Evolutionary conservation across 345 rosid species (phyloP).

Genomic region (Arabidopsis arenosa): DNA sequence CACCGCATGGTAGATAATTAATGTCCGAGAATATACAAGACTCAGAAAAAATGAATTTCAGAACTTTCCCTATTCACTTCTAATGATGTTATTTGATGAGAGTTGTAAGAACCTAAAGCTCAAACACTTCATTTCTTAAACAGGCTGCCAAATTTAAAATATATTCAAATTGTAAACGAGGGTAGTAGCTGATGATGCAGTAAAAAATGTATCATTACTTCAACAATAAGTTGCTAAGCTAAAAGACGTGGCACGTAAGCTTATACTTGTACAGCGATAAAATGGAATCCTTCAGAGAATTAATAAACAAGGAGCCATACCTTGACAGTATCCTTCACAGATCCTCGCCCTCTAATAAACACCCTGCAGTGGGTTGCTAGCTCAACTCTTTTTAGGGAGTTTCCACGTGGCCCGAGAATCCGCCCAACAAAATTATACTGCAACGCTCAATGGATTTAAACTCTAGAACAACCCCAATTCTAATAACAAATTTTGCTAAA

Average conservation of each 20-base stretch:
- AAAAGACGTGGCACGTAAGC: neutral
- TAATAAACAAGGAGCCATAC: slow-evolving; percentile 46
- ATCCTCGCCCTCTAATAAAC: slow-evolving; percentile 89
- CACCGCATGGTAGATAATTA: neutral
- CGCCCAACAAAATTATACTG: slow-evolving; percentile 97
- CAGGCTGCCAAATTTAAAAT: neutral
- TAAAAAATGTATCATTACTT: neutral
- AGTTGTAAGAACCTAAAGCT: neutral
- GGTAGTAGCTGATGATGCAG: slow-evolving; percentile 11
- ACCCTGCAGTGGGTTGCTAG: slow-evolving; percentile 83
- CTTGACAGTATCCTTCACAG: slow-evolving; percentile 86
- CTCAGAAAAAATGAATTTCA: neutral
- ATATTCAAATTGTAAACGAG: neutral
- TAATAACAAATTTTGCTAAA: neutral
- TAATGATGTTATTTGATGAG: neutral
- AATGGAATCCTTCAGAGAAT: neutral
- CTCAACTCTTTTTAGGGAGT: slow-evolving; percentile 94
- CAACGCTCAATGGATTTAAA: slow-evolving; percentile 42
- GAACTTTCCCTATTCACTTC: neutral
- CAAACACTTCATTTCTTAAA: neutral
- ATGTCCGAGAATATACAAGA: neutral
- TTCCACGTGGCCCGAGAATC: slow-evolving; percentile 97
- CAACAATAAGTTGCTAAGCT: neutral
- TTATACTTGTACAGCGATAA: neutral
- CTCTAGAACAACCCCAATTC: neutral